Percentiles rank a stretch among this genome's conserved stretches.
Conservation (phyloP, 768 basidiomycete species). For the Boletus sp. region DNA sequence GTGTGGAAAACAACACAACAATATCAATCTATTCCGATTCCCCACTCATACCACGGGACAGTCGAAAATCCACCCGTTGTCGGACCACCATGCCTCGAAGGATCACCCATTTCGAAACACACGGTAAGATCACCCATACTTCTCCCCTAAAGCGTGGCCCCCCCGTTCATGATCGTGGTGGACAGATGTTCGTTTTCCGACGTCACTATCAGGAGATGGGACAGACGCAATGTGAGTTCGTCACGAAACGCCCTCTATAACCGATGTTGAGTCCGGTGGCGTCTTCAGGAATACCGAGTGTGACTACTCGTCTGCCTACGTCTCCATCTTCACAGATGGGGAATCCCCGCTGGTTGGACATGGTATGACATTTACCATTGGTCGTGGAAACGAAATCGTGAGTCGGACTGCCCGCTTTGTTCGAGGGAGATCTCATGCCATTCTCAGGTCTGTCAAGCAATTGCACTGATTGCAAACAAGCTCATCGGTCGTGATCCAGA, state of each 20-base stretch:
- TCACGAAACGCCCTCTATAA: background rate
- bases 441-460: slow-evolving; percentile 73
- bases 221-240: slow-evolving; percentile 82
- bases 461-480: slow-evolving; percentile 75
- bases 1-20: background rate
- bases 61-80: background rate
- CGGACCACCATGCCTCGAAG: slow-evolving; percentile 30
- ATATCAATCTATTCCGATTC: background rate
- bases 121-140: slow-evolving; percentile 41
- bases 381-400: slow-evolving; percentile 93
- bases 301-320: slow-evolving; percentile 94
- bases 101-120: slow-evolving; percentile 57
- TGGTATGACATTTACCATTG: slow-evolving; percentile 94
- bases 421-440: background rate
- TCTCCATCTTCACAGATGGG: slow-evolving; percentile 69
- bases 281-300: slow-evolving; percentile 85
- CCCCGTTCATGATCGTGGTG: background rate
- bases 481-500: slow-evolving; percentile 82
- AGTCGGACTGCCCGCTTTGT: slow-evolving; percentile 4
- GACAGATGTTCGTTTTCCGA: slow-evolving; percentile 88
- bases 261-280: background rate
- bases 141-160: background rate
- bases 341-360: slow-evolving; percentile 73
- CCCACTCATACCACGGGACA: background rate
- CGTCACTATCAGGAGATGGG: slow-evolving; percentile 87